Evolutionary conservation across 2,329 filamentous ascomycete genomes (phyloP).

Genomic region (Pyricularia grisea): DNA sequence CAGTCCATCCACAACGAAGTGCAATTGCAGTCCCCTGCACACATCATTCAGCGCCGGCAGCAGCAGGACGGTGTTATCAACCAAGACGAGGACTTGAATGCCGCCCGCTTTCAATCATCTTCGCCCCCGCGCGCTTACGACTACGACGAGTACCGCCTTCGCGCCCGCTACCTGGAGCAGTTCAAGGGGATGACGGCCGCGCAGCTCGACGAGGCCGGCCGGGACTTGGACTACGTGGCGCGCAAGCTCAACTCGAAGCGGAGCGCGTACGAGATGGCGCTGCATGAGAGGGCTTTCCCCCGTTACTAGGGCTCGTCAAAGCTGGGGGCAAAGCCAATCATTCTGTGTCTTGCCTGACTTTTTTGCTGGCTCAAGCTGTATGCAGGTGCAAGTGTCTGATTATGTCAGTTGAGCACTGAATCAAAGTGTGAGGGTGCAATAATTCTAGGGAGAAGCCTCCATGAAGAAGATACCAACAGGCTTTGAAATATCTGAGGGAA

Average conservation of each 20-base stretch:
- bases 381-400: not conserved
- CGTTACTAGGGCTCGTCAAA: not conserved
- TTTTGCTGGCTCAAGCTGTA: too few relatives aligned
- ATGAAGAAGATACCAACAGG: too few relatives aligned
- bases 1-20: not conserved
- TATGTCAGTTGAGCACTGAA: not conserved
- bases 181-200: not conserved
- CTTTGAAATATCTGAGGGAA: too few relatives aligned
- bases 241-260: not conserved
- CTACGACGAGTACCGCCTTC: not conserved
- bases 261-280: not conserved
- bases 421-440: too few relatives aligned
- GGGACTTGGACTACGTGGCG: not conserved
- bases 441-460: too few relatives aligned
- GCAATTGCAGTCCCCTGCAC: not conserved
- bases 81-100: not conserved
- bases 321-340: too few relatives aligned
- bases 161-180: not conserved
- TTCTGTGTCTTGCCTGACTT: too few relatives aligned
- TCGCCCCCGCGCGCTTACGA: not conserved
- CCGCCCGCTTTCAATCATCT: not conserved
- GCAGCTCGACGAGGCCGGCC: not conserved
- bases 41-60: not conserved
- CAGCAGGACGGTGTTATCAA: not conserved
- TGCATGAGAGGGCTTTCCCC: not conserved